Conservation (phyloP, 202 grass and related monocot genomes). For the Eragrostis tef region DNA sequence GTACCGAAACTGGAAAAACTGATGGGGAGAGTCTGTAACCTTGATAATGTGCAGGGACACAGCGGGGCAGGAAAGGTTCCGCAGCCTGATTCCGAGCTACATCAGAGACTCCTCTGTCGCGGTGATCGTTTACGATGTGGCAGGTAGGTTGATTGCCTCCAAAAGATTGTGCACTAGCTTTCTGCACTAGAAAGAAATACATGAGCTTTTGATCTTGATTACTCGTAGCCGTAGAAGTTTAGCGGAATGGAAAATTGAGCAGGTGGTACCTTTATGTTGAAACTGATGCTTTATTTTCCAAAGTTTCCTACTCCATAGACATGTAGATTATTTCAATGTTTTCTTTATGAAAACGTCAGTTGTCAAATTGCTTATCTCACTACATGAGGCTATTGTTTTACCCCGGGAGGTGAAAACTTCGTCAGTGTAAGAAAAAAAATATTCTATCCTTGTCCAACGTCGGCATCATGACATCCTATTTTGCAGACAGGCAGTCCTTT, state of each 20-base stretch:
- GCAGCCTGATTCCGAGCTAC: constrained; percentile 89
- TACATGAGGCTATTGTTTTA: neutral
- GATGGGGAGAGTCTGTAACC: neutral
- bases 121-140: constrained; percentile 88
- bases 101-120: constrained; percentile 90
- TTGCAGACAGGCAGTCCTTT: constrained; percentile 80
- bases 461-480: neutral
- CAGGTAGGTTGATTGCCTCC: constrained; percentile 53
- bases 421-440: too few relatives aligned
- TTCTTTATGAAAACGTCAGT: neutral
- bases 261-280: neutral
- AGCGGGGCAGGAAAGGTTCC: constrained; percentile 92
- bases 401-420: neutral
- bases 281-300: neutral
- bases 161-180: neutral
- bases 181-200: neutral
- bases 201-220: neutral
- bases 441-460: neutral
- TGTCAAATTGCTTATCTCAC: neutral
- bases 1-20: neutral
- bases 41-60: constrained; percentile 66
- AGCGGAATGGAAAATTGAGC: neutral
- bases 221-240: neutral
- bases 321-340: neutral
- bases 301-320: neutral